Conservation (phyloP, 176 grass and related monocot genomes). For the Puccinellia tenuiflora region DNA sequence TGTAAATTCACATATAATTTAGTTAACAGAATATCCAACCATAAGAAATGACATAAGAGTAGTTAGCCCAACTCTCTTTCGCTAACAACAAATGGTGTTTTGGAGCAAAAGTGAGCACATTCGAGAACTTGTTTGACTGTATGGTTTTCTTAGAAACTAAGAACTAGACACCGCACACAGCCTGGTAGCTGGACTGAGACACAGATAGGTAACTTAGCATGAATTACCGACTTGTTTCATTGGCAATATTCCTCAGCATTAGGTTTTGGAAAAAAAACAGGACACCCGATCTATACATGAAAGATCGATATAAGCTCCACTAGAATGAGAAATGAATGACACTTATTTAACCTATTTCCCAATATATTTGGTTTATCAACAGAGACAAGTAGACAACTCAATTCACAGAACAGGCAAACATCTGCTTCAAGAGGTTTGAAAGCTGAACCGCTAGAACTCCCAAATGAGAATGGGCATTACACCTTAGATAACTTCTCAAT, state of each 20-base stretch:
- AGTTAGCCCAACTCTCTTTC: not conserved
- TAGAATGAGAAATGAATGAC: not conserved
- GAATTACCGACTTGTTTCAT: not conserved
- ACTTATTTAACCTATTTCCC: not conserved
- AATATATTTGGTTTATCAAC: not conserved
- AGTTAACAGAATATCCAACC: constrained; percentile 8
- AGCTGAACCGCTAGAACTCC: not conserved
- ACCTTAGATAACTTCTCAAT: too few species aligned
- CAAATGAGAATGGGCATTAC: not conserved
- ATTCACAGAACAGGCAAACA: not conserved
- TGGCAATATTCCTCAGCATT: not conserved
- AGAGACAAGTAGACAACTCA: not conserved
- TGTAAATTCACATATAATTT: not conserved
- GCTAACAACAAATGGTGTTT: not conserved
- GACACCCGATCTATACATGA: not conserved
- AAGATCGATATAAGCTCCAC: not conserved
- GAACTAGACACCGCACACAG: not conserved
- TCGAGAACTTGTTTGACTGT: not conserved
- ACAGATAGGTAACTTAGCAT: not conserved
- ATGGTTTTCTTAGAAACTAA: not conserved
- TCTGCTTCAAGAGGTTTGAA: not conserved
- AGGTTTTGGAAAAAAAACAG: not conserved
- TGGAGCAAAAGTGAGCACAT: not conserved
- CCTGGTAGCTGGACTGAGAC: not conserved
- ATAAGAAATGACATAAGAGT: not conserved